Percentiles rank a stretch among this genome's conserved stretches.
phyloP scores from a whole-genome alignment of 1,139 yeast genomes.

The Geotrichum fermentans region DNA sequence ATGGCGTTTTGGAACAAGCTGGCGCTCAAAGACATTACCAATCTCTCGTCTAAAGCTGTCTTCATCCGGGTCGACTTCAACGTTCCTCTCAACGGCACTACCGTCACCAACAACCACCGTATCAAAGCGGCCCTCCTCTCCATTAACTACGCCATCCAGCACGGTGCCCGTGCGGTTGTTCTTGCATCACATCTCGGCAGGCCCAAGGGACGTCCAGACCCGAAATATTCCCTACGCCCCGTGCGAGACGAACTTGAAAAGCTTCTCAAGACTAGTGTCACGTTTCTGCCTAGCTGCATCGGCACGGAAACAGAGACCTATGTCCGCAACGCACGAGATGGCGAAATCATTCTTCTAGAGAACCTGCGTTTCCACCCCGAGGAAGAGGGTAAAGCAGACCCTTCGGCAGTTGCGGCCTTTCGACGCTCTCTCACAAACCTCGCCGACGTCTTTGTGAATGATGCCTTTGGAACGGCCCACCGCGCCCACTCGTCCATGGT shows the following conservation, averaged over 20 bases:
- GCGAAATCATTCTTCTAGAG: constrained; percentile 78
- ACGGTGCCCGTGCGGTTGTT: constrained; percentile 79
- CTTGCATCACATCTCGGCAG: constrained; percentile 96
- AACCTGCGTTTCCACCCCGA: constrained; percentile 94
- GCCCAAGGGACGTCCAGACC: constrained; percentile 85
- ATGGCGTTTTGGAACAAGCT: constrained; percentile 92
- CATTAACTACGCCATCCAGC: constrained; percentile 82
- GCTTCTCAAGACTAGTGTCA: constrained; percentile 64
- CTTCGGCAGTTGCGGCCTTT: constrained; percentile 76
- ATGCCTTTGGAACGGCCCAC: constrained; percentile 98
- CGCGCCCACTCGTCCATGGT: constrained; percentile 99
- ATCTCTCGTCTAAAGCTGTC: constrained; percentile 82
- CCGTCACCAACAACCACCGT: constrained; percentile 96
- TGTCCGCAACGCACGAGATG: constrained; percentile 63
- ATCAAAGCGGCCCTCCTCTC: constrained; percentile 98
- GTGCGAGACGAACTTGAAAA: constrained; percentile 79
- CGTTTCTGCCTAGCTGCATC: constrained; percentile 80
- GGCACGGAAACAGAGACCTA: constrained; percentile 79
- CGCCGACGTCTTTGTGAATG: constrained; percentile 94
- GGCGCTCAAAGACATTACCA: constrained; percentile 84
- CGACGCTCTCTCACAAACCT: constrained; percentile 79
- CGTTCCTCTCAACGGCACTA: constrained; percentile 92
- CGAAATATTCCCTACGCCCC: constrained; percentile 85
- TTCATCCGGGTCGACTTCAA: constrained; percentile 95
- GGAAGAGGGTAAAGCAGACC: constrained; percentile 94